Base-by-base conservation (phyloP, 192 early-diverging fungal genomes). In the Umbelopsis sp. region DNA sequence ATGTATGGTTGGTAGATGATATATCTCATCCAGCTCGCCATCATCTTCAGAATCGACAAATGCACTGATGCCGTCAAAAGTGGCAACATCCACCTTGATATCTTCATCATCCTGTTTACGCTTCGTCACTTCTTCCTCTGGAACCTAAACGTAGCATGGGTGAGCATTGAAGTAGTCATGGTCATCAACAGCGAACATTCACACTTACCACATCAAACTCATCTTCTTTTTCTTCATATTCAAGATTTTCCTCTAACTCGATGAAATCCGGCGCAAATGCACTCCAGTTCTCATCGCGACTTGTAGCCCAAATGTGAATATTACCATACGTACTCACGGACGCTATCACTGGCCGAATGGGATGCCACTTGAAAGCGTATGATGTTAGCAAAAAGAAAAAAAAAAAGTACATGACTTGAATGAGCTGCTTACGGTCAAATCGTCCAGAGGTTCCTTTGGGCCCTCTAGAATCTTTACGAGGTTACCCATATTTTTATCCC, bases 191-290 rank as follows among this genome's bases (percentile, higher is more conserved):
- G 1, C 22, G 11, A 20, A 30, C n/a, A n/a, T 74, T 49, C 15
- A 21, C 16, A 12, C 33, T 67, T 77, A 90, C 86, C 64, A 90
- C 80, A 74, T 99, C 97, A 80, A 97, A 99, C 72, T 94, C 93
- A 68, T 97, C 94, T 69, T 99, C 97, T 12, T 87, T 79, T 74
- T 99, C 97, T 53, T 89, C 82, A 76, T 97, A 97, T 64, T 97
- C 97, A 7, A 94, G 82, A 74, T 99, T 98, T 58, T 99, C 96
- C 37, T 97, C 94, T 18, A 99, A 74, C 69, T 97, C 95, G 22
- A 82, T 88, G 69, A 97, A 98, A 47, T 94, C 95, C 21, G 97
- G 97, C 16, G 93, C 93, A 85, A 97, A 95, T 30, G 95, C 92
- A 55, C 91, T 94, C 91, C 94, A 98, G 70, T 94, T 94, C 66